These are phyloP conservation scores for Zea mays DNA, from an alignment of 176 grass and related monocot genomes.

Conservation along the genomic window DNA sequence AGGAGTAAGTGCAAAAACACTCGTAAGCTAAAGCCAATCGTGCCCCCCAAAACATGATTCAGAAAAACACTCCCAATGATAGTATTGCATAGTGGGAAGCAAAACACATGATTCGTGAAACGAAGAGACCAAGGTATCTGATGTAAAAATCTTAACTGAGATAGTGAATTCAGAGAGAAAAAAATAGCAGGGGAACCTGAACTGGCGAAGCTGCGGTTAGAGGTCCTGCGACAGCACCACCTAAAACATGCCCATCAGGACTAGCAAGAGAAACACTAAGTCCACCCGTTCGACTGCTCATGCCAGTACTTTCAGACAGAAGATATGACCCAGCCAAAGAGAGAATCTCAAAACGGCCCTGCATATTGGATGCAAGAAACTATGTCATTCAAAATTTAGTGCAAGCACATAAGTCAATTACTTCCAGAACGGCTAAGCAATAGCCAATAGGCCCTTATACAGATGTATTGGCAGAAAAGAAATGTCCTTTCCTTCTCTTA, in stretches of 20 bases:
- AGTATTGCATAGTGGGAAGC: not conserved
- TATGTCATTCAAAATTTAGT: constrained; percentile 1
- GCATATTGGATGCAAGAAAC: constrained; percentile 21
- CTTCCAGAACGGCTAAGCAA: not conserved
- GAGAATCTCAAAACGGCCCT: constrained; percentile 70
- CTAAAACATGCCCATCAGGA: constrained; percentile 53
- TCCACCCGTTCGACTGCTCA: constrained; percentile 56
- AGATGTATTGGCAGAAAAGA: not conserved
- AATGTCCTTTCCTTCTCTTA: not conserved
- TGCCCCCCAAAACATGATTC: not conserved
- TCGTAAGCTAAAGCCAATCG: not conserved
- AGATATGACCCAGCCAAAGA: constrained; percentile 64
- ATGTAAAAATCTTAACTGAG: not conserved
- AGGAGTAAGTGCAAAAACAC: not conserved
- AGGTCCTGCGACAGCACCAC: constrained; percentile 63
- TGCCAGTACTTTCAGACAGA: constrained; percentile 42
- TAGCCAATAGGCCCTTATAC: not conserved
- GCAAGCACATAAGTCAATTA: not conserved
- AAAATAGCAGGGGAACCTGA: constrained; percentile 42
- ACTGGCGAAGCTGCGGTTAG: constrained; percentile 59
- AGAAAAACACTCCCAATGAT: not conserved
- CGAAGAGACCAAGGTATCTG: not conserved
- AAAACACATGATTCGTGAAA: not conserved
- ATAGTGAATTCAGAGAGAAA: not conserved
- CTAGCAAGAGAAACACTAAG: constrained; percentile 54